Conservation (phyloP, 768 basidiomycete species). For the Pisolithus microcarpus region DNA sequence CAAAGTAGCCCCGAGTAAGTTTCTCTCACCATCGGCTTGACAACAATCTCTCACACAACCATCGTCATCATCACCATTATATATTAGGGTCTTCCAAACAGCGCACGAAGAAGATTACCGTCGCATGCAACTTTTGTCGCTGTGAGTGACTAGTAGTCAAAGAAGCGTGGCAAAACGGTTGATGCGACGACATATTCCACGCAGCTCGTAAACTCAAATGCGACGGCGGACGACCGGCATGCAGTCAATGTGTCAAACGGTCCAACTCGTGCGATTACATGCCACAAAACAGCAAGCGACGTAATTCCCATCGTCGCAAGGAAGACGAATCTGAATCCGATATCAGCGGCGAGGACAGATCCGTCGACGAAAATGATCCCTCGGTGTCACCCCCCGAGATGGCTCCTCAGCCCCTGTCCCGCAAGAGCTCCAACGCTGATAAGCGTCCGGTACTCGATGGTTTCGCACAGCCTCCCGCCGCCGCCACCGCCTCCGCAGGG, state of each 20-base stretch:
- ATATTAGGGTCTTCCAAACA: constrained; percentile 51
- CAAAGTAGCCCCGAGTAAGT: constrained; percentile 34
- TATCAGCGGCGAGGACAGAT: constrained; percentile 56
- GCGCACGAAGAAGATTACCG: constrained; percentile 79
- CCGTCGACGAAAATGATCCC: constrained; percentile 42
- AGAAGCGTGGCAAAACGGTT: constrained; percentile 7
- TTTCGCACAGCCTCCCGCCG: constrained; percentile 19
- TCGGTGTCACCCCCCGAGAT: constrained; percentile 50
- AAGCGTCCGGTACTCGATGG: constrained; percentile 28
- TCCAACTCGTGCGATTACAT: constrained; percentile 75
- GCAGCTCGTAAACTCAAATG: constrained; percentile 84
- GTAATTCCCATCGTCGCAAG: constrained; percentile 55
- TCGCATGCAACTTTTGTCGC: constrained; percentile 87
- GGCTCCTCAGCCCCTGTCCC: constrained; percentile 28
- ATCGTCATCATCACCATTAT: not conserved
- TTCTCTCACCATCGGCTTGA: constrained; percentile 4
- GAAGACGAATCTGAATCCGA: constrained; percentile 55
- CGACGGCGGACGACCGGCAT: constrained; percentile 78
- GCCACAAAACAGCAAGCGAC: constrained; percentile 65
- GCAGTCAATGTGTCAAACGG: constrained; percentile 75
- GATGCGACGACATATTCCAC: constrained; percentile 14
- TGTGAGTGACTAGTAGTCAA: constrained; percentile 43
- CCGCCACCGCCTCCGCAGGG: constrained; percentile 13
- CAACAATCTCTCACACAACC: constrained; percentile 5
- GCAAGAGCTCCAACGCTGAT: constrained; percentile 30